Evolutionary conservation across 176 grass and related monocot species (phyloP).

Genomic region (Ananas comosus): DNA sequence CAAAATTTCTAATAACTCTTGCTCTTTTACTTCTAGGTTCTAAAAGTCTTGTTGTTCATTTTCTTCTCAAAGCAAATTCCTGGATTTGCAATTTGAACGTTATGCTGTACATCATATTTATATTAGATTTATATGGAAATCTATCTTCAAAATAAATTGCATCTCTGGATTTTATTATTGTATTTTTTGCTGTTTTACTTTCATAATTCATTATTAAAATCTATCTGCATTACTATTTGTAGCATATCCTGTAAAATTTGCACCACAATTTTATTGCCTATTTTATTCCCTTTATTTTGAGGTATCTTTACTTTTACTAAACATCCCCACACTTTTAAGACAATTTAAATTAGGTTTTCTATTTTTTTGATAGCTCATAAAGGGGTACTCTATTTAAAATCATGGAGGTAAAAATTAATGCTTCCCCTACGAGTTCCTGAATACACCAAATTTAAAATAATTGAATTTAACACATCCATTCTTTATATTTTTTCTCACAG

Average conservation of each 20-base stretch:
- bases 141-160: not conserved
- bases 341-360: not conserved
- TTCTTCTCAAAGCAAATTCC: not conserved
- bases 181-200: not conserved
- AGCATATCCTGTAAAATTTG: not conserved
- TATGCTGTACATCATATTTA: not conserved
- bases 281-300: not conserved
- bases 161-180: not conserved
- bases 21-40: not conserved
- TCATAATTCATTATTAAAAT: not conserved
- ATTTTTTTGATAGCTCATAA: not conserved
- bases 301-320: not conserved
- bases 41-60: not conserved
- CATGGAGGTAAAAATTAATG: not conserved
- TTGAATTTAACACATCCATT: not conserved
- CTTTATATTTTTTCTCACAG: not conserved
- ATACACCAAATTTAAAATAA: not conserved
- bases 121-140: not conserved
- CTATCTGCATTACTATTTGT: not conserved
- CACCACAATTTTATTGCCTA: not conserved
- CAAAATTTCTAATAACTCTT: not conserved
- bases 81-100: not conserved
- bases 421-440: not conserved
- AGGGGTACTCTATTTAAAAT: not conserved
- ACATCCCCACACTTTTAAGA: not conserved